A percentile compares a stretch with the other conserved stretches of the same genome.
phyloP scores from a whole-genome alignment of 306 rosid genomes.

The Vigna nakashimae region DNA sequence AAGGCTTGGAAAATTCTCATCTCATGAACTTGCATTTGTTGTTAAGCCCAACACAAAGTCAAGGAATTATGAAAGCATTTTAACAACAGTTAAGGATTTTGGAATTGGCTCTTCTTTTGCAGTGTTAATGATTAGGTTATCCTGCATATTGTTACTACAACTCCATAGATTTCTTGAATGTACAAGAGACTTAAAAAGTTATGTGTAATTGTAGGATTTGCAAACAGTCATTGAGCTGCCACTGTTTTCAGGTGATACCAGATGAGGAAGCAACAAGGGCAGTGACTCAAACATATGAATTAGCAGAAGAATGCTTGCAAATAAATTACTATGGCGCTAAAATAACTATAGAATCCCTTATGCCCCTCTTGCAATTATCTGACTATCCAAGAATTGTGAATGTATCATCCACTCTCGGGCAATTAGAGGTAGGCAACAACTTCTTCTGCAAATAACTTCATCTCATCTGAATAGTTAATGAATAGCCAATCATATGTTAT shows the following conservation, averaged over 20 bases:
- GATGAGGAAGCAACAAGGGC: slow-evolving; percentile 18
- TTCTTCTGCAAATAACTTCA: too few relatives aligned
- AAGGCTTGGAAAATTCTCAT: too few relatives aligned
- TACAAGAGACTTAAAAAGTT: too few relatives aligned
- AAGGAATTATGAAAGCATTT: too few relatives aligned
- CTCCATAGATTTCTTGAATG: too few relatives aligned
- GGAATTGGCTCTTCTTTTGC: not conserved
- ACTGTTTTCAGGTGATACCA: slow-evolving; percentile 20
- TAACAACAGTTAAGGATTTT: not conserved
- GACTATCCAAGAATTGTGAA: slow-evolving; percentile 59
- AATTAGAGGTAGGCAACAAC: slow-evolving; percentile 47
- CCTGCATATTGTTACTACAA: too few relatives aligned
- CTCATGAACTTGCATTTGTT: too few relatives aligned
- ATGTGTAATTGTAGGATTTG: too few relatives aligned
- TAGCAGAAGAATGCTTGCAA: slow-evolving; percentile 54
- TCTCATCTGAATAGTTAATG: too few relatives aligned
- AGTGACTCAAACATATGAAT: slow-evolving; percentile 46
- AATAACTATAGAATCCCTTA: slow-evolving; percentile 24
- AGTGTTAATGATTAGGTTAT: not conserved
- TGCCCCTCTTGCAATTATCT: slow-evolving; percentile 42
- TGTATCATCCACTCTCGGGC: slow-evolving; percentile 52
- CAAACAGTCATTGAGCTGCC: too few relatives aligned
- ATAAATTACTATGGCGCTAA: slow-evolving; percentile 51
- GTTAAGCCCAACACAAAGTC: too few relatives aligned
- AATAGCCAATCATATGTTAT: too few relatives aligned